Evolutionary conservation across 192 early-diverging fungal species (phyloP).

Genomic region (Coemansia aciculifera): DNA sequence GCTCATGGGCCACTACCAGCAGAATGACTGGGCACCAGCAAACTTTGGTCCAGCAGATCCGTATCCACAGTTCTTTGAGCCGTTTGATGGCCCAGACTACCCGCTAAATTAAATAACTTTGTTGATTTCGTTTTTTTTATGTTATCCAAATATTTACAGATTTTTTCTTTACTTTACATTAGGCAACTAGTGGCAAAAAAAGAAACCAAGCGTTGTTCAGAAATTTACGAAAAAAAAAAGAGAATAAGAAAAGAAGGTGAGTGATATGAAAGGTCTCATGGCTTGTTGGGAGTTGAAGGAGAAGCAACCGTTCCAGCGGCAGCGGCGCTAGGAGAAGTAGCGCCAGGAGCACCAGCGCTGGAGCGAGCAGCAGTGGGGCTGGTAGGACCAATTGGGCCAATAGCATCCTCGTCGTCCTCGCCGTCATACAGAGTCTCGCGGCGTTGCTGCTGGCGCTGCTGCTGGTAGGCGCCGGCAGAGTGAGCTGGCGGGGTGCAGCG

Average conservation of each 20-base stretch:
- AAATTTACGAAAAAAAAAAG: slow-evolving; percentile 5
- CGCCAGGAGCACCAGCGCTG: not conserved
- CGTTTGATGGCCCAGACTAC: slow-evolving; percentile 20
- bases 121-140: not conserved
- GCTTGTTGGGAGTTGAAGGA: not conserved
- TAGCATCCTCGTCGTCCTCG: slow-evolving; percentile 27
- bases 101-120: slow-evolving; percentile 1
- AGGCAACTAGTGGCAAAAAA: not conserved
- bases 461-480: not conserved
- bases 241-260: not conserved
- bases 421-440: slow-evolving; percentile 45
- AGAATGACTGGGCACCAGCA: slow-evolving; percentile 1
- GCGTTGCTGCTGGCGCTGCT: slow-evolving; percentile 11
- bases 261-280: not conserved
- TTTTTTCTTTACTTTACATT: not conserved
- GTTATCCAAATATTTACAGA: not conserved
- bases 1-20: not conserved
- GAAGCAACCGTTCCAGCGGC: not conserved
- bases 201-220: not conserved
- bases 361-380: not conserved
- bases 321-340: slow-evolving; percentile 1
- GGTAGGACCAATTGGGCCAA: not conserved
- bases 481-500: slow-evolving; percentile 41
- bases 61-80: slow-evolving; percentile 16
- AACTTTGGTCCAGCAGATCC: slow-evolving; percentile 13